phyloP scores from a whole-genome alignment of 768 basidiomycete genomes.

The Pulveroboletus sp. region DNA sequence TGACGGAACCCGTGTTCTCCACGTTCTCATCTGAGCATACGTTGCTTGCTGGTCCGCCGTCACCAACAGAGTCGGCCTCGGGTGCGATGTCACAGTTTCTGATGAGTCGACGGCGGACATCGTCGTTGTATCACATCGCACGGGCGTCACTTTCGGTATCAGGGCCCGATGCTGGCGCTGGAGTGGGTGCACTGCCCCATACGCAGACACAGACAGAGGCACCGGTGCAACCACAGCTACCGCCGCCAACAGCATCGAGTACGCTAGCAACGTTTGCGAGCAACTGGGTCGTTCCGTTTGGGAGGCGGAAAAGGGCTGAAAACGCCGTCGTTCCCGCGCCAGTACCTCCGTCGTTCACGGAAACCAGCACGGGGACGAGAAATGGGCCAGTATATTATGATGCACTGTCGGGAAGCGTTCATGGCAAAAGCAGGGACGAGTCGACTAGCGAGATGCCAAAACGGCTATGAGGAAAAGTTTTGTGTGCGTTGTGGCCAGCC shows the following conservation, averaged over 20 bases:
- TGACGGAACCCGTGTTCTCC: conserved; percentile 51
- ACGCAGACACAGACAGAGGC: neutral
- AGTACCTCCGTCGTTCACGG: conserved; percentile 2
- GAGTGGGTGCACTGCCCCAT: conserved; percentile 5
- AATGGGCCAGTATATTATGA: conserved; percentile 22
- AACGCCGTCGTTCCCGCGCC: conserved; percentile 2
- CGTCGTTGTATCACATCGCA: conserved; percentile 52
- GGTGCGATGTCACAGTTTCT: conserved; percentile 52
- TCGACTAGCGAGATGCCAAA: conserved; percentile 39
- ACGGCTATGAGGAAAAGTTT: conserved; percentile 15
- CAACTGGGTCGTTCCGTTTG: conserved; percentile 64
- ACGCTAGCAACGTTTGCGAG: conserved; percentile 56
- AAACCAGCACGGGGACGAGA: conserved; percentile 15
- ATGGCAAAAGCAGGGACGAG: conserved; percentile 12
- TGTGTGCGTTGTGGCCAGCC: neutral
- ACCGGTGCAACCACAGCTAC: conserved; percentile 7
- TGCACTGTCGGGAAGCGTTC: conserved; percentile 10
- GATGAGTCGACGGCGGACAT: conserved; percentile 47
- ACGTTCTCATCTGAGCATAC: conserved; percentile 32
- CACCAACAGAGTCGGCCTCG: conserved; percentile 56
- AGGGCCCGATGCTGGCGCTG: neutral
- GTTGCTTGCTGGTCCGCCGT: conserved; percentile 41
- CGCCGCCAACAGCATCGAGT: conserved; percentile 41
- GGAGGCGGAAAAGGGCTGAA: conserved; percentile 42
- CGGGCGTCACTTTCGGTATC: conserved; percentile 44